Percentiles rank a stretch among this genome's conserved stretches.
Conservation (phyloP, 2,329 filamentous ascomycete species). For the Stromatinia cepivora region DNA sequence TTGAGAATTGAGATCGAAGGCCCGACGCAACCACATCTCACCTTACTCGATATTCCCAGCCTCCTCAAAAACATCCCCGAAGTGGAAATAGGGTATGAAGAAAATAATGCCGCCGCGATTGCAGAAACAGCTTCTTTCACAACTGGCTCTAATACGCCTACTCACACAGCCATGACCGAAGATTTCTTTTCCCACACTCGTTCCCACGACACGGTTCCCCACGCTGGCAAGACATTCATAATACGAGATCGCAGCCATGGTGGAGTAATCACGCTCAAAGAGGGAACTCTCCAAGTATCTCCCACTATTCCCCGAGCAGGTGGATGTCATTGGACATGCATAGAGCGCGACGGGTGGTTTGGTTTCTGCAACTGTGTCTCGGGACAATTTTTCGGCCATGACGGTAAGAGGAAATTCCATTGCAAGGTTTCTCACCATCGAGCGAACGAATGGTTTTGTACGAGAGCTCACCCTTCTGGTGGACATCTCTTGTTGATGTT, state of each 20-base stretch:
- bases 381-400: slow-evolving; percentile 15
- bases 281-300: neutral
- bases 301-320: neutral
- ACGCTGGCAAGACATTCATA: slow-evolving; percentile 15
- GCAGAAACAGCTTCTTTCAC: neutral
- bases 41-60: slow-evolving; percentile 19
- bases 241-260: slow-evolving; percentile 1
- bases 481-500: slow-evolving; percentile 17
- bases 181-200: neutral
- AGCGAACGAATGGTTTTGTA: slow-evolving; percentile 1
- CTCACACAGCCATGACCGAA: slow-evolving; percentile 6
- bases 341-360: slow-evolving; percentile 18
- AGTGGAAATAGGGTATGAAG: neutral
- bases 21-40: slow-evolving; percentile 11
- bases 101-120: neutral
- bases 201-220: neutral
- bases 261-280: neutral
- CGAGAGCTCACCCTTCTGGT: slow-evolving; percentile 6
- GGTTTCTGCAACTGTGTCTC: slow-evolving; percentile 19
- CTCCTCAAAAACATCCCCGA: slow-evolving; percentile 10
- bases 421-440: slow-evolving; percentile 7
- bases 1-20: slow-evolving; percentile 21
- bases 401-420: neutral
- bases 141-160: slow-evolving; percentile 2
- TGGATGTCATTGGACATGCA: slow-evolving; percentile 16